Base-by-base conservation (phyloP, 208 protist genomes). In the Crithidia sp. region DNA sequence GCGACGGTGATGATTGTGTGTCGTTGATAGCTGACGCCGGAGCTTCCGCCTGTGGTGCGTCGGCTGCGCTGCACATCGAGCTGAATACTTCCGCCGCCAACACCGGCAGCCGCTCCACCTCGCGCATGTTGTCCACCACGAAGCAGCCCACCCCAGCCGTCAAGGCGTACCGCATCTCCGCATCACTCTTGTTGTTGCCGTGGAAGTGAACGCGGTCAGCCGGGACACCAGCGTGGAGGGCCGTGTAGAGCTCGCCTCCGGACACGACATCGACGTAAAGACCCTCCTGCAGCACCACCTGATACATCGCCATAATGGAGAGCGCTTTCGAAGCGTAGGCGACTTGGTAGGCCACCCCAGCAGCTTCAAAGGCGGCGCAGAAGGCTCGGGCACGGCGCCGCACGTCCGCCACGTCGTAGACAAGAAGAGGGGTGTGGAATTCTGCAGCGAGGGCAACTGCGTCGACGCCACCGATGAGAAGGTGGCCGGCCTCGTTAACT, bases 101-200 rank as follows among this genome's bases (percentile, higher is more conserved):
- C 55, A 14, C 43, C 3, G 52, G 66, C 54, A 71, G 66, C 55
- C 36, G 66, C 12, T 39, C 43, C 52, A 71, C 55, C 55, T 71
- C 66, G 14, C 55, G 41, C 52, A 71, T 61, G 55, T 36, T 71
- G 16, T 71, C 66, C 55, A 71, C 66, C 19, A 71, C 55, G 16
- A 63, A 71, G 44, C 66, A 71, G 28, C 55, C 55, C 14, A 71
- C 66, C n/a, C 55, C 28, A 5, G 16, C 44, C 17, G 5, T 10
- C 17, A 71, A 39, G 7, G 55, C 66, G 44, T 71, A 62, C 4
- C 10, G 53, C 54, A 62, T 17, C 41, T 71, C 66, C 2, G 39
- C 55, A 16, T 71, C 66, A 9, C 55, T 70, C 55, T 71, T 71
- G 40, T 71, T 71, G 66, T 71, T 71, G 36, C 66, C 66, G 55